phyloP scores from a whole-genome alignment of 768 basidiomycete species.

The Boletus sensibilis region DNA sequence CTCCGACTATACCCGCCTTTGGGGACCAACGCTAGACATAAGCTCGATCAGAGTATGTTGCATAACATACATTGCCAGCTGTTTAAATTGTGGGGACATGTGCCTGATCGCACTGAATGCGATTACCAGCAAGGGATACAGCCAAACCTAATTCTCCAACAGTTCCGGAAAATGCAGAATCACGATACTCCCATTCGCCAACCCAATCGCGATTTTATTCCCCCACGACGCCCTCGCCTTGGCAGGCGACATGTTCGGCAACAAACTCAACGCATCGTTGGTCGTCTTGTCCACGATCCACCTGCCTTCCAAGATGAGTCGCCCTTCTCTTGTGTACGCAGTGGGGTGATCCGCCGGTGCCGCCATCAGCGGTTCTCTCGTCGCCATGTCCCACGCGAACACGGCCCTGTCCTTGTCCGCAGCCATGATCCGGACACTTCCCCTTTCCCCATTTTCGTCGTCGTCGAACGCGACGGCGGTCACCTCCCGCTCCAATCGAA shows the following conservation, averaged over 20 bases:
- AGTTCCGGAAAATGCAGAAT: conserved; percentile 24
- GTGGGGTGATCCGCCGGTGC: conserved; percentile 22
- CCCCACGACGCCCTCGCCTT: conserved; percentile 22
- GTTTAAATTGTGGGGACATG: too few relatives aligned
- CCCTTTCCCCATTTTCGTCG: not conserved
- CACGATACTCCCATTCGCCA: conserved; percentile 31
- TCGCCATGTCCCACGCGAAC: conserved; percentile 29
- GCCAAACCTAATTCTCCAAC: not conserved
- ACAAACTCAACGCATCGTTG: conserved; percentile 11
- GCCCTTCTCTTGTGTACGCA: conserved; percentile 1
- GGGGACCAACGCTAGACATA: not conserved
- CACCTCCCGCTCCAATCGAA: conserved; percentile 21
- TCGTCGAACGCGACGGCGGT: conserved; percentile 25
- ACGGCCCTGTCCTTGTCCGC: conserved; percentile 21
- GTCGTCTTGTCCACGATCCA: conserved; percentile 28
- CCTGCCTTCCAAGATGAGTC: conserved; percentile 17
- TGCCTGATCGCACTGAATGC: too few relatives aligned
- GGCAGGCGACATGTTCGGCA: conserved; percentile 32
- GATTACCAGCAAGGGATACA: not conserved
- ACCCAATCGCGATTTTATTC: conserved; percentile 26
- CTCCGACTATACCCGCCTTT: not conserved
- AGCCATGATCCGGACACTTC: conserved; percentile 21
- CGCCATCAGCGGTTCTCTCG: conserved; percentile 17
- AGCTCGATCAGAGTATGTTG: not conserved
- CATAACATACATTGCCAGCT: too few relatives aligned